Evolutionary conservation across 495 filamentous ascomycete species (phyloP).

Genomic region (Podospora fimiseda): DNA sequence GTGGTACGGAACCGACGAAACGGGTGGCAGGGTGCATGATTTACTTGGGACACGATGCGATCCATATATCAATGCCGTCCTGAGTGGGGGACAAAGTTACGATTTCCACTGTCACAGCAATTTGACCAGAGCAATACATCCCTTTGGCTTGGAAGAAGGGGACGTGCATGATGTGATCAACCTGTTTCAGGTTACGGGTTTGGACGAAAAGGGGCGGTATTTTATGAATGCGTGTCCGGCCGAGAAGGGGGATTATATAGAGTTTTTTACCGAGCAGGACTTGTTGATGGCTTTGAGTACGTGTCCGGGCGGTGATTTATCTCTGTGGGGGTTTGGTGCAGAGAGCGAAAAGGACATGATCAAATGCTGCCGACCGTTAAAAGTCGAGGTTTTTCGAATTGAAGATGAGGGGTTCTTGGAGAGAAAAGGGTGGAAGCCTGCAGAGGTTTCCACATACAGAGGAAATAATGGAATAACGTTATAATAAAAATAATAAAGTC

Average conservation of each 20-base stretch:
- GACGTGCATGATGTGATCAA: constrained; percentile 80
- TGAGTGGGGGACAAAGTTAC: constrained; percentile 56
- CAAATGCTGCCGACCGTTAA: constrained; percentile 64
- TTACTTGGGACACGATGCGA: constrained; percentile 72
- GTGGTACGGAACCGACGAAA: constrained; percentile 46
- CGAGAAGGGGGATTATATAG: constrained; percentile 57
- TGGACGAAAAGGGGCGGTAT: constrained; percentile 65
- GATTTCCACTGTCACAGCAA: constrained; percentile 83
- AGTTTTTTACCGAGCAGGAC: constrained; percentile 73
- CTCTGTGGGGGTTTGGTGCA: constrained; percentile 67
- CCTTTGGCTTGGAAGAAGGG: constrained; percentile 59
- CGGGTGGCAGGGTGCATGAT: constrained; percentile 60
- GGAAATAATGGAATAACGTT: constrained; percentile 60
- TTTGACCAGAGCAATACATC: constrained; percentile 61
- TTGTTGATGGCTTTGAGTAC: constrained; percentile 66
- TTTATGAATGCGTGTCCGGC: constrained; percentile 73
- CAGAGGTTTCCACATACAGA: constrained; percentile 51
- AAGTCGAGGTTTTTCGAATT: constrained; percentile 62
- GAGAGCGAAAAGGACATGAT: constrained; percentile 60
- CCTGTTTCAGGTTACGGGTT: constrained; percentile 72
- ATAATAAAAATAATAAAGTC: not conserved
- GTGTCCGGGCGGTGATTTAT: constrained; percentile 59
- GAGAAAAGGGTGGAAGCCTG: constrained; percentile 51
- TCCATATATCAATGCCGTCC: constrained; percentile 65
- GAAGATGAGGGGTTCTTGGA: constrained; percentile 44